These are phyloP conservation scores for Tetrapyrgos nigripes DNA, from an alignment of 1,284 basidiomycete genomes.

Conservation along the genomic window DNA sequence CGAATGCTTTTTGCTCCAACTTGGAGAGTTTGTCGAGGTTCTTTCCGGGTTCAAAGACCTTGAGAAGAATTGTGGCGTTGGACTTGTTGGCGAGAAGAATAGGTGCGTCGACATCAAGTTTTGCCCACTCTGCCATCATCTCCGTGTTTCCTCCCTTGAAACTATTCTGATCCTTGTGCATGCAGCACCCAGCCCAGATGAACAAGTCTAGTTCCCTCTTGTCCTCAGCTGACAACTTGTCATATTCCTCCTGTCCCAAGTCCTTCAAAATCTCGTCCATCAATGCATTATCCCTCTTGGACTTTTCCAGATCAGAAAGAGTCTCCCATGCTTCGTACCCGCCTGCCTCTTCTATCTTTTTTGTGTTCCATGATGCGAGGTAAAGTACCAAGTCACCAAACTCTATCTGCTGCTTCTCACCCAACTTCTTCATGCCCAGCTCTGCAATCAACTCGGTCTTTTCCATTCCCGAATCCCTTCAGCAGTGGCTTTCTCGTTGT, in stretches of 20 bases:
- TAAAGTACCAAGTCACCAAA: background rate
- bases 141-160: constrained; percentile 8
- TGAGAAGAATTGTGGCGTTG: background rate
- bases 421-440: constrained; percentile 4
- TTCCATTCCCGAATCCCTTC: constrained; percentile 2
- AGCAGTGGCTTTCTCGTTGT: constrained; percentile 12
- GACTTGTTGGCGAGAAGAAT: constrained; percentile 6
- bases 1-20: background rate
- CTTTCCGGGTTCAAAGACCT: background rate
- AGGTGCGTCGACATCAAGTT: background rate
- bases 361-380: background rate
- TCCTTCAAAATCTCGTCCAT: background rate
- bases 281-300: background rate
- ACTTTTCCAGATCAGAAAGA: background rate
- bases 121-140: constrained; percentile 9
- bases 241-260: background rate
- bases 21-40: background rate
- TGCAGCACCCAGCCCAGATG: constrained; percentile 6
- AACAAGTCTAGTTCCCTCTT: constrained; percentile 1
- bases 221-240: background rate
- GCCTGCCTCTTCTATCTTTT: background rate
- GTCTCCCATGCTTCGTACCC: background rate
- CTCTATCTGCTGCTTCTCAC: constrained; percentile 2
- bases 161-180: no score
- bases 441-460: background rate